These are phyloP conservation scores for Arthrinium puccinioides DNA, from an alignment of 2,329 filamentous ascomycete genomes.

Conservation along the genomic window DNA sequence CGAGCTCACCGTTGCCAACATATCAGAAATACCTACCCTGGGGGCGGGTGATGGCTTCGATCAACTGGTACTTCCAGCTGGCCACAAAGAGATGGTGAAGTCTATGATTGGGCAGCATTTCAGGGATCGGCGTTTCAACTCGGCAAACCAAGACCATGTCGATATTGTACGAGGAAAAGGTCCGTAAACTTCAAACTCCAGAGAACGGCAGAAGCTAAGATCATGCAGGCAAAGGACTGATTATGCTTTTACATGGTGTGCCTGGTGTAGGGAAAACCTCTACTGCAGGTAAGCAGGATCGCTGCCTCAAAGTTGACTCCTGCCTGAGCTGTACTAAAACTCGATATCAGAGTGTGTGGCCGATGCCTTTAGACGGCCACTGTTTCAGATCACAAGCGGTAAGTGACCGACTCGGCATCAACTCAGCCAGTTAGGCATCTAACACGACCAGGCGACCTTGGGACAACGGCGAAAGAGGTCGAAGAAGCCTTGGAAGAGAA, in stretches of 20 bases:
- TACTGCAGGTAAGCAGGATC: not conserved
- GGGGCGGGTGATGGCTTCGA: not conserved
- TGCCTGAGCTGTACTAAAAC: not conserved
- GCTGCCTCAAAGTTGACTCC: no score
- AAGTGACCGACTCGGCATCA: not conserved
- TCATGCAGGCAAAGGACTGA: not conserved
- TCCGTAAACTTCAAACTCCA: not conserved
- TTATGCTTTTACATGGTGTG: not conserved
- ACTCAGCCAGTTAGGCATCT: not conserved
- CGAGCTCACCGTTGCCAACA: not conserved
- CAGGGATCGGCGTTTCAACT: no score
- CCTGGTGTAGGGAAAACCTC: not conserved
- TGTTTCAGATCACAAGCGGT: not conserved
- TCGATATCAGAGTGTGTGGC: not conserved
- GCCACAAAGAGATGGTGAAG: not conserved
- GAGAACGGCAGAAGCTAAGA: not conserved
- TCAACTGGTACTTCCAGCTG: not conserved
- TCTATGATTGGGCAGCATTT: not conserved
- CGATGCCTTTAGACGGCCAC: not conserved
- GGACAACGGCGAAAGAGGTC: not conserved
- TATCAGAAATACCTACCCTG: not conserved
- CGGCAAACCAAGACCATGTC: not conserved
- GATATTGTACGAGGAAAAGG: not conserved
- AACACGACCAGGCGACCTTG: slow-evolving; percentile 1
- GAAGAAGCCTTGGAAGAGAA: not conserved